Evolutionary conservation across 139 green algal genomes (phyloP).

Genomic region (Auxenochlorella pyrenoidosa): DNA sequence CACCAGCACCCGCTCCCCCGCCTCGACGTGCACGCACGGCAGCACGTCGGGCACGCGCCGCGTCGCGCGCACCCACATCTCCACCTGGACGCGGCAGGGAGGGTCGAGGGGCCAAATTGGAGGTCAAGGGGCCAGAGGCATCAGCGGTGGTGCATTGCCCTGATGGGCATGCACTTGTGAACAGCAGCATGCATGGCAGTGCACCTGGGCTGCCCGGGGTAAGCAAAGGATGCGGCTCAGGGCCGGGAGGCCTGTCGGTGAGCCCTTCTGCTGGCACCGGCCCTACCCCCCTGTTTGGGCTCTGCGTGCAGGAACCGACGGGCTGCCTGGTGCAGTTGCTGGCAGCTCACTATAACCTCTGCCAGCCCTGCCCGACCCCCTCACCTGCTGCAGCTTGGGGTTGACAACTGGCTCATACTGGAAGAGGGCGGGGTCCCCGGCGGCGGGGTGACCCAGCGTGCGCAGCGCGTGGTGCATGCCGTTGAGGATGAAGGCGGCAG

Average conservation of each 20-base stretch:
- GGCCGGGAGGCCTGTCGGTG: no score
- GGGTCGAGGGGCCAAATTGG: no score
- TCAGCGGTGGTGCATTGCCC: background rate
- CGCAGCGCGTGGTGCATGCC: conserved; percentile 54
- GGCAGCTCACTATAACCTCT: background rate
- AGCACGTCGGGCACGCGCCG: conserved; percentile 7
- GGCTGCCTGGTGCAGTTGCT: no score
- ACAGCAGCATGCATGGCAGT: no score
- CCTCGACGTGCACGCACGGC: conserved; percentile 35
- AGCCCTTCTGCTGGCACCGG: no score
- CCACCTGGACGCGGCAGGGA: conserved; percentile 38
- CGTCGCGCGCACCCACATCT: conserved; percentile 55
- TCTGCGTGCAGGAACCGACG: no score
- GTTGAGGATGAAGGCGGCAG: conserved; percentile 72
- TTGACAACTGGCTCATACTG: conserved; percentile 54
- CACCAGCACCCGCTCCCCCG: conserved; percentile 66
- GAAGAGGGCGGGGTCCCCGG: background rate
- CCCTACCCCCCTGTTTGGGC: no score
- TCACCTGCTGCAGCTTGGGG: background rate
- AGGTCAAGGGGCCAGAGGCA: background rate
- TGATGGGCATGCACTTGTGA: background rate
- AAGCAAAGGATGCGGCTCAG: no score
- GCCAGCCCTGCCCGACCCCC: no score
- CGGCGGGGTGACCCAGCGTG: conserved; percentile 36
- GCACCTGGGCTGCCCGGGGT: no score